Conservation (phyloP, 257 asterid genomes). For the Eustoma russellianum region DNA sequence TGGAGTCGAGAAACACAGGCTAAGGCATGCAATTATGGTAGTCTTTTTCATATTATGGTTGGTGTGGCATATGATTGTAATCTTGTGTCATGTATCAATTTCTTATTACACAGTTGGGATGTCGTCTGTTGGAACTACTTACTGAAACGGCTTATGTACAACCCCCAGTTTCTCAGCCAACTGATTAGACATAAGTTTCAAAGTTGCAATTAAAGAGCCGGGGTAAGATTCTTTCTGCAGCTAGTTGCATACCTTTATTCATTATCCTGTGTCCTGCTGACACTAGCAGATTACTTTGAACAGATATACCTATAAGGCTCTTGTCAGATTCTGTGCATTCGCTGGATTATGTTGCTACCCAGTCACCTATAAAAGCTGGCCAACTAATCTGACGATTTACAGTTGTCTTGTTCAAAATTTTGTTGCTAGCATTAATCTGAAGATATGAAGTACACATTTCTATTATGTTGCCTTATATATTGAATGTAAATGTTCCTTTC, state of each 20-base stretch:
- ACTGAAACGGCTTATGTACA: constrained; percentile 84
- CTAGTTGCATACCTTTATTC: not conserved
- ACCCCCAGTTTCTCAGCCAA: constrained; percentile 62
- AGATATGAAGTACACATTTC: not conserved
- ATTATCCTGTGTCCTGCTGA: not conserved
- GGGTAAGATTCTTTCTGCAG: constrained; percentile 42
- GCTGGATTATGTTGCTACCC: not conserved
- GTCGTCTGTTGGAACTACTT: constrained; percentile 71
- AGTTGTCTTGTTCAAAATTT: not conserved
- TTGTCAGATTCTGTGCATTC: constrained; percentile 1
- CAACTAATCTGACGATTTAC: not conserved
- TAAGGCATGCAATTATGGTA: constrained; percentile 44
- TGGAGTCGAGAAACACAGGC: constrained; percentile 86
- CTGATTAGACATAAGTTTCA: constrained; percentile 75
- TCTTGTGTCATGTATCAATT: constrained; percentile 4
- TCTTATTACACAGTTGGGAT: constrained; percentile 74
- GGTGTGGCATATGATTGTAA: not conserved
- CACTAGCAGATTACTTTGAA: not conserved
- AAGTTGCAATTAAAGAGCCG: constrained; percentile 44
- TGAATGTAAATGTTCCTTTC: not conserved
- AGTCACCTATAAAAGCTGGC: not conserved
- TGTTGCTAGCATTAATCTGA: not conserved
- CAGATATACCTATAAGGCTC: not conserved
- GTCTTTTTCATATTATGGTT: constrained; percentile 2
- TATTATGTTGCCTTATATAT: not conserved